Evolutionary conservation across 2,329 filamentous ascomycete species (phyloP).

Genomic region (Fusarium paranaense): DNA sequence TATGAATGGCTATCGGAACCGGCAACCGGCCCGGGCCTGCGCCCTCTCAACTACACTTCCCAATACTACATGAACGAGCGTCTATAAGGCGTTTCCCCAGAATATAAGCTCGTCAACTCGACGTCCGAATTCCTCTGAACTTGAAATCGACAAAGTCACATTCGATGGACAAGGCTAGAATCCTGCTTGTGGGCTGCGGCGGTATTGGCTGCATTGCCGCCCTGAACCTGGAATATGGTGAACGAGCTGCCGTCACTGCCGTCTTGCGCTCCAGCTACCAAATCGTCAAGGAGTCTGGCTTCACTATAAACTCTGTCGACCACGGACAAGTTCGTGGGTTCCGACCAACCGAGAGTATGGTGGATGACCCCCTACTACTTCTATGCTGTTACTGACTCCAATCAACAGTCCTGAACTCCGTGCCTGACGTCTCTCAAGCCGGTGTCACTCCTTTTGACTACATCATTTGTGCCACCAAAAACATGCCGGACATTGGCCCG

Average conservation of each 20-base stretch:
- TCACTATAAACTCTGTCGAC: constrained; percentile 41
- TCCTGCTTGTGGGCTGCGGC: constrained; percentile 40
- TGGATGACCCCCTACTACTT: neutral
- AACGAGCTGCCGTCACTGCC: constrained; percentile 37
- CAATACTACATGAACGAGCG: neutral
- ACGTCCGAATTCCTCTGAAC: neutral
- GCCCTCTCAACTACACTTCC: constrained; percentile 24
- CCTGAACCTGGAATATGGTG: constrained; percentile 38
- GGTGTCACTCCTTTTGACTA: constrained; percentile 38
- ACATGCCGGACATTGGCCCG: constrained; percentile 35
- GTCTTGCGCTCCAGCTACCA: constrained; percentile 42
- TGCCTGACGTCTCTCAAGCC: constrained; percentile 34
- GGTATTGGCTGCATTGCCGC: constrained; percentile 41
- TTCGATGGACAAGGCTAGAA: constrained; percentile 29
- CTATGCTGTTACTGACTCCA: constrained; percentile 1
- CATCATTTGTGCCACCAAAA: constrained; percentile 41
- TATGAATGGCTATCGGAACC: neutral
- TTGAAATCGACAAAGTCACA: neutral
- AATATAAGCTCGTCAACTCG: neutral
- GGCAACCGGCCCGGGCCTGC: constrained; percentile 25
- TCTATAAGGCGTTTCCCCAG: neutral
- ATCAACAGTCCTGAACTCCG: constrained; percentile 26
- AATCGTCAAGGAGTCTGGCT: constrained; percentile 35
- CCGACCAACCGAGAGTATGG: constrained; percentile 36
- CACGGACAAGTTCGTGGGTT: constrained; percentile 35